phyloP scores from a whole-genome alignment of 2,329 filamentous ascomycete genomes.

The Westerdykella sp. region DNA sequence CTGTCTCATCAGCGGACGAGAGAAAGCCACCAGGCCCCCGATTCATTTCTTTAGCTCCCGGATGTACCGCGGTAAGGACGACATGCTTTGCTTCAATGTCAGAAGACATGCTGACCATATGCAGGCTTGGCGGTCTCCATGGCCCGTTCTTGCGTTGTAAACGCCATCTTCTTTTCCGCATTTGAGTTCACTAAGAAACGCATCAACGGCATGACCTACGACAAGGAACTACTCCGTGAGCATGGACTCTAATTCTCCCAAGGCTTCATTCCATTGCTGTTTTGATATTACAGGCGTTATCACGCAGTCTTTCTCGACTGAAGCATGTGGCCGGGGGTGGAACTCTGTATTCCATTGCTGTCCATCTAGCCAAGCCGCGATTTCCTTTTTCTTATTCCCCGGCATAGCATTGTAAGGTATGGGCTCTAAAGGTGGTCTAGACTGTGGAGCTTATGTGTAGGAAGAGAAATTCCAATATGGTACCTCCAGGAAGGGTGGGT shows the following conservation, averaged over 20 bases:
- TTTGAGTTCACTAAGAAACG: constrained; percentile 73
- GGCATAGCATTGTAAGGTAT: too few species aligned
- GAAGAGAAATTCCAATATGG: too few species aligned
- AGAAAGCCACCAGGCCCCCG: constrained; percentile 53
- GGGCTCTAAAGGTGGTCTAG: too few species aligned
- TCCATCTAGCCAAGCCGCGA: too few species aligned
- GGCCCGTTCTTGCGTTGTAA: constrained; percentile 73
- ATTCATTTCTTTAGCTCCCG: constrained; percentile 71
- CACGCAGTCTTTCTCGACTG: too few species aligned
- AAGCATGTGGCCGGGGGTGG: too few species aligned
- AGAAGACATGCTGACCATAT: neutral
- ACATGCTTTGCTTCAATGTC: neutral
- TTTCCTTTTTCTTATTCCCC: too few species aligned
- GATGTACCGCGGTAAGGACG: constrained; percentile 65
- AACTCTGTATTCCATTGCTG: too few species aligned
- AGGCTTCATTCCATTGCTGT: too few species aligned
- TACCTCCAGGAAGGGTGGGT: too few species aligned
- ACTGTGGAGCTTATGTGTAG: too few species aligned
- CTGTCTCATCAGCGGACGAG: constrained; percentile 62
- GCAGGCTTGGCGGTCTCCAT: constrained; percentile 68
- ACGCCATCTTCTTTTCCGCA: constrained; percentile 83
- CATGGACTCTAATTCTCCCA: constrained; percentile 7
- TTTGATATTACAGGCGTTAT: too few species aligned
- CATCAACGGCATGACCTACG: constrained; percentile 41
- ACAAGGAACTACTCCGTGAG: constrained; percentile 32